Percentiles rank a stretch among this genome's conserved stretches.
These are phyloP conservation scores for Alternaria burnsii DNA, from an alignment of 2,329 filamentous ascomycete species.

Conservation along the genomic window DNA sequence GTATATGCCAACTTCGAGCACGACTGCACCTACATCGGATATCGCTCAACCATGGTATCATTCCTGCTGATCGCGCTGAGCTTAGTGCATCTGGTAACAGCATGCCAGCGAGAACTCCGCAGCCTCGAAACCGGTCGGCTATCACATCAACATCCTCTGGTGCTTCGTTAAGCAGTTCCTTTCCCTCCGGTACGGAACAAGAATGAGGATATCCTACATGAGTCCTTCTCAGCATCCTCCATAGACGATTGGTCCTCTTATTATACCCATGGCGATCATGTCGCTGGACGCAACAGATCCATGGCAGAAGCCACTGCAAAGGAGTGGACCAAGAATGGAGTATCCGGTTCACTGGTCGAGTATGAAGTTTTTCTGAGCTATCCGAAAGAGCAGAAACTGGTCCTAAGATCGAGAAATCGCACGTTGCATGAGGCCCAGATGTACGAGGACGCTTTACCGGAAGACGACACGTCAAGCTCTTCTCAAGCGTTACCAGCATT, in stretches of 20 bases:
- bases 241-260: constrained; percentile 50
- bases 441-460: constrained; percentile 43
- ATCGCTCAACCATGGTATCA: background rate
- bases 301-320: constrained; percentile 49
- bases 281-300: constrained; percentile 46
- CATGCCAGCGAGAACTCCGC: background rate
- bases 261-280: constrained; percentile 49
- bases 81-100: background rate
- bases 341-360: constrained; percentile 42
- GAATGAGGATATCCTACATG: constrained; percentile 49
- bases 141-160: background rate
- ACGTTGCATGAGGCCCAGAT: constrained; percentile 40
- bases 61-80: background rate
- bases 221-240: constrained; percentile 52
- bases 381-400: constrained; percentile 44
- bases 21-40: background rate
- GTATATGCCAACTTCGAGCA: background rate
- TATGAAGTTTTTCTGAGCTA: constrained; percentile 52
- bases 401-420: constrained; percentile 42
- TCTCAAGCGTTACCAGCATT: constrained; percentile 53
- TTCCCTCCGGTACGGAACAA: constrained; percentile 46
- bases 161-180: constrained; percentile 24
- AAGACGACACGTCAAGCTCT: constrained; percentile 47
- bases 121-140: background rate
- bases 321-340: constrained; percentile 39